phyloP scores from a whole-genome alignment of 2,329 filamentous ascomycete species.

The Podosphaera fusca region DNA sequence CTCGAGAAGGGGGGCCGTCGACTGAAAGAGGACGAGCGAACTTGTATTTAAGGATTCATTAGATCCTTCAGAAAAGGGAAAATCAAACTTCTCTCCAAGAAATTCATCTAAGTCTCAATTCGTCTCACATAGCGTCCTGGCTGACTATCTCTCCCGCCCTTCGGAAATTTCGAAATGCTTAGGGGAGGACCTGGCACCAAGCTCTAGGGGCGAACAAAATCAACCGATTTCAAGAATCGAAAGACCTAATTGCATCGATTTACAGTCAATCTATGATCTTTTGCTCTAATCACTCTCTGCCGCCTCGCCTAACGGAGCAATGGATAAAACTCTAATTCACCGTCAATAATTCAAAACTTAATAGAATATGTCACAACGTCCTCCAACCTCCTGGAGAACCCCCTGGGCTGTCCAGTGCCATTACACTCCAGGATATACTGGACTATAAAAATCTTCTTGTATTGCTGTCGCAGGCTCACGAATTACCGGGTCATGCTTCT shows the following conservation, averaged over 20 bases:
- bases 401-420: too few relatives aligned
- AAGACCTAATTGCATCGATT: neutral
- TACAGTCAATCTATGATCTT: neutral
- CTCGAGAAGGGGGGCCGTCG: too few relatives aligned
- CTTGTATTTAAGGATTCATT: too few relatives aligned
- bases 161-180: neutral
- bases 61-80: too few relatives aligned
- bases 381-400: neutral
- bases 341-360: neutral
- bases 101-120: too few relatives aligned
- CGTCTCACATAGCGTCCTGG: neutral
- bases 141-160: neutral
- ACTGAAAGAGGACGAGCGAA: too few relatives aligned
- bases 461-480: neutral
- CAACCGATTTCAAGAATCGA: neutral
- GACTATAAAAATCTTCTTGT: neutral
- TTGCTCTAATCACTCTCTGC: neutral
- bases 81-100: too few relatives aligned
- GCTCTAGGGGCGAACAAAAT: neutral
- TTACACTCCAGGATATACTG: neutral
- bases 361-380: neutral
- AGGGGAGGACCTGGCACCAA: too few relatives aligned
- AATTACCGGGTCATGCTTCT: neutral
- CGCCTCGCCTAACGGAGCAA: neutral
- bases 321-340: neutral